Conservation (phyloP, 805 yeast genomes). For the Komagataella populi region DNA sequence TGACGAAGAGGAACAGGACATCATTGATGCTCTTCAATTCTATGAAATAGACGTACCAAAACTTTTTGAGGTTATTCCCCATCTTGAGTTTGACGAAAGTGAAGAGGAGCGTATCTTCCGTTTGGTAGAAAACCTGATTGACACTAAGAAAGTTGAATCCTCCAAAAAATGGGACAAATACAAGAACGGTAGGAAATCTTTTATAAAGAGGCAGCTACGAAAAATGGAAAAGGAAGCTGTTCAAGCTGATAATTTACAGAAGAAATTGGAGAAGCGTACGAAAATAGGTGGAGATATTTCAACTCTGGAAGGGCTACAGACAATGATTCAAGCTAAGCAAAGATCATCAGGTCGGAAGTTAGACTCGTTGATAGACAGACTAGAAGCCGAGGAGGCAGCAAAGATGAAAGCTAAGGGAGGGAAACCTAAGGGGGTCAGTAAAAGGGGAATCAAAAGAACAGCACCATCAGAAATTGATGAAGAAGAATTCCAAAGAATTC, state of each 20-base stretch:
- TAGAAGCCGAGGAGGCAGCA: neutral
- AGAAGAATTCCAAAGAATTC: slow-evolving; percentile 35
- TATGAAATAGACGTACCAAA: slow-evolving; percentile 56
- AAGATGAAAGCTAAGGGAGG: neutral
- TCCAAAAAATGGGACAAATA: slow-evolving; percentile 34
- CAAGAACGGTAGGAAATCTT: slow-evolving; percentile 30
- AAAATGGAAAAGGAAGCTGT: slow-evolving; percentile 48
- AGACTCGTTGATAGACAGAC: neutral
- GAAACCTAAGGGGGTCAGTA: neutral
- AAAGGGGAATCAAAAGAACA: neutral
- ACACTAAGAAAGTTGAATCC: slow-evolving; percentile 20
- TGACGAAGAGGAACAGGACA: slow-evolving; percentile 47
- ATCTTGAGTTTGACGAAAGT: slow-evolving; percentile 43
- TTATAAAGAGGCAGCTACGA: slow-evolving; percentile 33
- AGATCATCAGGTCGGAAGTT: neutral
- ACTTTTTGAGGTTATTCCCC: slow-evolving; percentile 67
- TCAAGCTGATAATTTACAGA: slow-evolving; percentile 40
- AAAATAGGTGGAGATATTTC: slow-evolving; percentile 4
- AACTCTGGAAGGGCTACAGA: slow-evolving; percentile 1
- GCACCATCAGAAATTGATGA: slow-evolving; percentile 27
- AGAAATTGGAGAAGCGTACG: slow-evolving; percentile 20
- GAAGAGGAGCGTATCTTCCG: slow-evolving; percentile 51
- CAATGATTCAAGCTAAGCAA: neutral
- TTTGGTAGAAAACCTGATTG: slow-evolving; percentile 32
- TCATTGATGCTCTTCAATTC: slow-evolving; percentile 41